Conservation (phyloP, 164 flowering plant species). For the Sedum album region DNA sequence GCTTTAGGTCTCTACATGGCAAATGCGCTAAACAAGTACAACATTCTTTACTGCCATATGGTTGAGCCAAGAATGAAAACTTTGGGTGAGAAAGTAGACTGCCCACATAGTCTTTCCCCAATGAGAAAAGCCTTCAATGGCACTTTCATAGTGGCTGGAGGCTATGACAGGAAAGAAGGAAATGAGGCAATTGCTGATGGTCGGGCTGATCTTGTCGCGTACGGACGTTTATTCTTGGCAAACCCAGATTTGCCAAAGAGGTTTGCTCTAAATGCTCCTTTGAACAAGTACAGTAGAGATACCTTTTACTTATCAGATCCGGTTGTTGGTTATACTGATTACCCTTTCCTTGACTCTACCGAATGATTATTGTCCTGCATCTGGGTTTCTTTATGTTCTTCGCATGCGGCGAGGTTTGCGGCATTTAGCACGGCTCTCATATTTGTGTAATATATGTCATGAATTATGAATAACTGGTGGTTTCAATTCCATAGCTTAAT, state of each 20-base stretch:
- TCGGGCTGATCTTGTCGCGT: slow-evolving; percentile 26
- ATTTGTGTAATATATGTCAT: too few species aligned
- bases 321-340: slow-evolving; percentile 31
- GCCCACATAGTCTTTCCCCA: slow-evolving; percentile 28
- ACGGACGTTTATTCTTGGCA: slow-evolving; percentile 31
- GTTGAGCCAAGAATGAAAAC: slow-evolving; percentile 19
- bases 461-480: too few species aligned
- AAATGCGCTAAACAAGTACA: slow-evolving; percentile 7
- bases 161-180: slow-evolving; percentile 37
- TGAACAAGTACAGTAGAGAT: slow-evolving; percentile 23
- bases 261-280: slow-evolving; percentile 27
- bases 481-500: too few species aligned
- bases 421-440: too few species aligned
- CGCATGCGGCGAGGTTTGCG: too few species aligned
- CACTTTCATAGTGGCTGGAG: slow-evolving; percentile 37
- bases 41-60: slow-evolving; percentile 16
- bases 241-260: slow-evolving; percentile 37
- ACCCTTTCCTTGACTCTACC: slow-evolving; percentile 23
- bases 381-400: too few species aligned
- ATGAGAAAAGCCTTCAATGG: slow-evolving; percentile 44
- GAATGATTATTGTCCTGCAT: background rate
- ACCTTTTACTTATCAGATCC: slow-evolving; percentile 34
- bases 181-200: slow-evolving; percentile 25
- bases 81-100: slow-evolving; percentile 13
- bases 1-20: slow-evolving; percentile 19